Conservation (phyloP, 2,329 filamentous ascomycete species). For the Piedraia hortae region DNA sequence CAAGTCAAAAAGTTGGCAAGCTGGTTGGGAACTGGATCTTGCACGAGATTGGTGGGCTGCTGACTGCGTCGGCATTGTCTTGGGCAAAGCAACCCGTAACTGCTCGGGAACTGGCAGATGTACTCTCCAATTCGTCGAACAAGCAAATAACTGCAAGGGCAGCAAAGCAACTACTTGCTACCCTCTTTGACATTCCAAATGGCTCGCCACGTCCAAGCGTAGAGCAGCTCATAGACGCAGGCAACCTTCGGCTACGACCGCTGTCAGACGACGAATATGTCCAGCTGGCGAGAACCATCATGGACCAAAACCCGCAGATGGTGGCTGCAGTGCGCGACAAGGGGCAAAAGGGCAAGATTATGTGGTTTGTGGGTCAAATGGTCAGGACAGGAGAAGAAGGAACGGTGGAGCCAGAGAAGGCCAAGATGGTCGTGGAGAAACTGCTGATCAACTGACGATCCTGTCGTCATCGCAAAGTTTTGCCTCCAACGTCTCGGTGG, state of each 20-base stretch:
- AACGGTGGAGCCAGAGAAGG: slow-evolving; percentile 31
- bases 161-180: slow-evolving; percentile 30
- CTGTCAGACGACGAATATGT: slow-evolving; percentile 29
- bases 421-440: slow-evolving; percentile 25
- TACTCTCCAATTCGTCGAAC: slow-evolving; percentile 16
- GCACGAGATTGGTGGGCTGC: slow-evolving; percentile 23
- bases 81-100: slow-evolving; percentile 18
- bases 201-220: slow-evolving; percentile 17
- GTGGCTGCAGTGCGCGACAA: slow-evolving; percentile 31
- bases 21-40: slow-evolving; percentile 31
- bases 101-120: slow-evolving; percentile 16
- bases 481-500: too few relatives aligned
- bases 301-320: slow-evolving; percentile 28
- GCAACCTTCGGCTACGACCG: slow-evolving; percentile 26
- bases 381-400: slow-evolving; percentile 32
- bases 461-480: too few relatives aligned
- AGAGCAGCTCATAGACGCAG: slow-evolving; percentile 26
- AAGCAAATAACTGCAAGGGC: slow-evolving; percentile 25
- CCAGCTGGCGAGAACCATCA: slow-evolving; percentile 23
- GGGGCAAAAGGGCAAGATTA: slow-evolving; percentile 34
- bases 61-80: slow-evolving; percentile 10
- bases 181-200: slow-evolving; percentile 22
- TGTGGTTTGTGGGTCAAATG: slow-evolving; percentile 43
- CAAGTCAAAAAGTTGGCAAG: slow-evolving; percentile 21
- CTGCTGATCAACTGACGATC: too few relatives aligned